Base-by-base conservation (phyloP, 169 alveolate genomes). In the Eimeria necatrix region DNA sequence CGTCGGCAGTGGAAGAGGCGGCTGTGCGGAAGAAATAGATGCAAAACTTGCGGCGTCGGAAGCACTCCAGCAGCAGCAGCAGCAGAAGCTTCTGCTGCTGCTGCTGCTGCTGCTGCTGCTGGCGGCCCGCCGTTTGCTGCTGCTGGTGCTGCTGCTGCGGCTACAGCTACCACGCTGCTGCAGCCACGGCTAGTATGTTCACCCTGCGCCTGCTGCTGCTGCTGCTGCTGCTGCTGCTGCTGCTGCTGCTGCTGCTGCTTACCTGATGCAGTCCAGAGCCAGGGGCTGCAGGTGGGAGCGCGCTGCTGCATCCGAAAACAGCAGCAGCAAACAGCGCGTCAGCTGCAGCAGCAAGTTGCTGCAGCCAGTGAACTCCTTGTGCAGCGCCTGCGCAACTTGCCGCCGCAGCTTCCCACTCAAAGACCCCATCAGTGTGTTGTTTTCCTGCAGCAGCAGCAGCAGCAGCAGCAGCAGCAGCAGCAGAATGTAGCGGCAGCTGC, bases 241-340 rank as follows among this genome's bases (percentile, higher is more conserved):
- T 71, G 81, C 81, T 71, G 81, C 81, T 71, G 48, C 51, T 71
- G 46, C 81, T 71, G 81, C 51, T 32, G 24, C 86, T 32, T 6
- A 76, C 86, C 86, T 18, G 18, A 76, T 76, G 22, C 86, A 76
- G 61, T 76, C 86, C 51, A 76, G 61, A 3, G 86, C 86, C 6
- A 76, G 59, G 7, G 86, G 86, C 86, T 76, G 86, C 61, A 76
- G 86, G 32, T 60, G 86, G 22, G 61, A 18, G 12, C 14, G 56
- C 24, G 86, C 86, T 3, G 86, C 56, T 4, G 86, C 48, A n/a
- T 76, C 86, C 61, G 86, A 24, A 26, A 46, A 76, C 14, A 26
- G 86, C 86, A 76, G 86, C 86, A 76, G 86, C 86, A 76, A 16
- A 26, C 56, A 76, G 56, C 86, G 86, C 32, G 86, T 10, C 5